Base-by-base conservation (phyloP, 179 eudicot species). In the Nepenthes alata region DNA sequence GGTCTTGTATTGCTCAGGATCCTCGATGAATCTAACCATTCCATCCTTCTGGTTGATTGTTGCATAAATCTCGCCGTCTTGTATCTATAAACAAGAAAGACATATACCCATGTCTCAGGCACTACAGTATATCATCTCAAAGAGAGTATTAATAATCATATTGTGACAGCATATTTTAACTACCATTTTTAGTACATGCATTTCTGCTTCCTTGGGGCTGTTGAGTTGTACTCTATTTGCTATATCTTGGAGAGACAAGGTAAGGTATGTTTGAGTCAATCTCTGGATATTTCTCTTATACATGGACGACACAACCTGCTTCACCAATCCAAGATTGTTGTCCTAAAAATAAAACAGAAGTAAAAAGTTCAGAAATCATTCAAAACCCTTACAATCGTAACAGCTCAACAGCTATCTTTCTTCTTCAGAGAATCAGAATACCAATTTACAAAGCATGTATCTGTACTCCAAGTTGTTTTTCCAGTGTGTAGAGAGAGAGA, bases 141-240 rank as follows among this genome's bases (percentile, higher is more conserved):
- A 61, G 14, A 35, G 37, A 35, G 38, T 38, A 15, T 7, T n/a
- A 62, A 25, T 25, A 6, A 57, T 15, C 12, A 7, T 39, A 57
- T 12, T 59, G 34, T 7, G 36, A 11, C 34, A 3, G 15, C 12
- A 70, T 16, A 52, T 6, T 37, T 37, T 15, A 66, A 35, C 35
- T 82, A 91, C 96, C 97, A 91, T 91, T 72, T 85, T 84, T 67
- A 91, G 96, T 34, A 91, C 97, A 78, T 82, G 95, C 95, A 88
- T 79, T 72, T 91, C 97, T 38, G 97, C 97, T 81, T 88, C 96
- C 78, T 75, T 85, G 39, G 96, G 68, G 70, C 80, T 77, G 59
- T 67, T 82, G 47, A 91, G 76, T 71, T 84, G 80, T 67, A 88
- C 97, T 8, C 81, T 77, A 61, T 67, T 82, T 56, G 96, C 96